Evolutionary conservation across 192 early-diverging fungal species (phyloP).

Genomic region (Chytriomyces sp.): DNA sequence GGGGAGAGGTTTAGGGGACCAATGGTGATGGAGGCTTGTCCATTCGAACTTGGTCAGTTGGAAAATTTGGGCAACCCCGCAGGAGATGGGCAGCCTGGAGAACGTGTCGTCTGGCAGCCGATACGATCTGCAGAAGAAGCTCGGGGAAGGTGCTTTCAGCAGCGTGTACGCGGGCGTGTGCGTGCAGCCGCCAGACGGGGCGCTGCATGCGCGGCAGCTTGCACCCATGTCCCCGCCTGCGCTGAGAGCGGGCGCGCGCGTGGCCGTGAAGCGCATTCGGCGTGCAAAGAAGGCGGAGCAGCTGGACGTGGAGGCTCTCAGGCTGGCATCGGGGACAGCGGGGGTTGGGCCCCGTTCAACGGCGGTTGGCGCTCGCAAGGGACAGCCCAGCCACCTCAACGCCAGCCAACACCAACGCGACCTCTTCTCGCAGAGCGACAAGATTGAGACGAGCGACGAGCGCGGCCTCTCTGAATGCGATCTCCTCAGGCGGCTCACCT

Average conservation of each 20-base stretch:
- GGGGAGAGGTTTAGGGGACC: too few species aligned
- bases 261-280: constrained; percentile 25
- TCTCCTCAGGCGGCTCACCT: constrained; percentile 22
- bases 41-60: neutral
- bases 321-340: too few species aligned
- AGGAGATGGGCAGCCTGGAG: constrained; percentile 15
- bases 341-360: too few species aligned
- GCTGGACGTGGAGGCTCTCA: too few species aligned
- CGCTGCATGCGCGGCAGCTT: constrained; percentile 9
- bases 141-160: constrained; percentile 25
- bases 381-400: too few species aligned
- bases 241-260: constrained; percentile 1
- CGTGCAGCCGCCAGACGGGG: neutral
- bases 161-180: constrained; percentile 12
- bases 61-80: neutral
- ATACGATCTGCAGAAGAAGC: constrained; percentile 3
- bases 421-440: neutral
- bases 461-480: constrained; percentile 20
- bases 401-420: neutral
- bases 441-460: neutral
- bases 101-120: constrained; percentile 12
- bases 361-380: too few species aligned
- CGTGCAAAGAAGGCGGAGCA: too few species aligned
- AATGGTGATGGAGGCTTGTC: neutral
- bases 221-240: constrained; percentile 21